phyloP scores from a whole-genome alignment of 1,284 basidiomycete genomes.

The Exsudoporus floridanus region DNA sequence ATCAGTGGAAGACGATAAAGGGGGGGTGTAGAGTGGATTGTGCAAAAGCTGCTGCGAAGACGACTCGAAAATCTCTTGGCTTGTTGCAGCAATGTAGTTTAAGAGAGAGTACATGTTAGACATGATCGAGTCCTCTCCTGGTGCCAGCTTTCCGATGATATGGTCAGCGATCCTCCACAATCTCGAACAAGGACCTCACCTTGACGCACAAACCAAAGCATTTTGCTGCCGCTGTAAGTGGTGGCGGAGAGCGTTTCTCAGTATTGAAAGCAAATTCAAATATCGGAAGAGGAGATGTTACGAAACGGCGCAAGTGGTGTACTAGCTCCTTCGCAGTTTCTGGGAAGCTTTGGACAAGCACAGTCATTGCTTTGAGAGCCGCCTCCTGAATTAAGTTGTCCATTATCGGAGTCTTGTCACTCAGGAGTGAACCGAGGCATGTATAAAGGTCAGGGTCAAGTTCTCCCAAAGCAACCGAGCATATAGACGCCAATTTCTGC shows the following conservation, averaged over 20 bases:
- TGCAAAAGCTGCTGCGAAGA: constrained; percentile 43
- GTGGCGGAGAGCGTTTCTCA: constrained; percentile 71
- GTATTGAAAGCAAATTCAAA: constrained; percentile 84
- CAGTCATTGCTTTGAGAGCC: constrained; percentile 77
- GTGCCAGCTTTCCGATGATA: constrained; percentile 59
- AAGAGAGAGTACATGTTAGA: constrained; percentile 96
- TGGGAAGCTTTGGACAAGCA: constrained; percentile 84
- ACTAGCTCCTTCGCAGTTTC: constrained; percentile 78
- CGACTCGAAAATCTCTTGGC: constrained; percentile 67
- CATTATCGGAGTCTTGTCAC: constrained; percentile 76
- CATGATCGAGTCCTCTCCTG: constrained; percentile 88
- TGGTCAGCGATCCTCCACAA: neutral
- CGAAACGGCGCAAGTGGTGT: constrained; percentile 81
- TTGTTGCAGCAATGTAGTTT: constrained; percentile 84
- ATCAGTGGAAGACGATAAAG: constrained; percentile 45
- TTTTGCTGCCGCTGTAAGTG: constrained; percentile 82
- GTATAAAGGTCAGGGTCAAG: constrained; percentile 72
- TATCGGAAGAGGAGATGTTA: constrained; percentile 84
- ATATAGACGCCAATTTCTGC: constrained; percentile 87
- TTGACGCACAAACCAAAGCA: constrained; percentile 89
- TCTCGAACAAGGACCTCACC: constrained; percentile 40
- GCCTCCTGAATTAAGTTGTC: constrained; percentile 85
- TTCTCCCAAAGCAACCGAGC: constrained; percentile 71
- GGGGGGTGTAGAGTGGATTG: constrained; percentile 43
- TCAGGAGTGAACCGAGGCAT: constrained; percentile 74